Percentiles rank a stretch among this genome's conserved stretches.
Evolutionary conservation across 768 basidiomycete species (phyloP).

Genomic region (Steccherinum ochraceum): DNA sequence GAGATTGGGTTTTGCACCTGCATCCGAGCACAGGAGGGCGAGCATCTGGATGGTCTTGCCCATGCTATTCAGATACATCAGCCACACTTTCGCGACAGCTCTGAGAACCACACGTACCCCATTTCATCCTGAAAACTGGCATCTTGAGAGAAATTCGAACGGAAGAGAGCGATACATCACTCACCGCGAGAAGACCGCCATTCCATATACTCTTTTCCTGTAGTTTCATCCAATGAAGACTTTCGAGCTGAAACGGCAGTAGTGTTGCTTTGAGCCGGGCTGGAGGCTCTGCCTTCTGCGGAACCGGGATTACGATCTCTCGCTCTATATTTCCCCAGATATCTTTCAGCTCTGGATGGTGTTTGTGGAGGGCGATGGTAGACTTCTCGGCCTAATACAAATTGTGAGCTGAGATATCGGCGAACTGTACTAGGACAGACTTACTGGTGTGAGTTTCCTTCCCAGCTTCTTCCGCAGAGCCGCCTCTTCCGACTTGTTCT

Average conservation of each 20-base stretch:
- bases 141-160: slow-evolving; percentile 4
- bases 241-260: slow-evolving; percentile 93
- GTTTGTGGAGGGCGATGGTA: slow-evolving; percentile 50
- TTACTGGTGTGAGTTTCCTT: slow-evolving; percentile 62
- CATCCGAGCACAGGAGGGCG: slow-evolving; percentile 75
- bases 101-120: no score
- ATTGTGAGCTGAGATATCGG: not conserved
- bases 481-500: slow-evolving; percentile 38
- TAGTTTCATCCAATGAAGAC: slow-evolving; percentile 91
- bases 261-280: slow-evolving; percentile 76
- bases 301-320: slow-evolving; percentile 51
- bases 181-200: slow-evolving; percentile 88
- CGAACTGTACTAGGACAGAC: no score
- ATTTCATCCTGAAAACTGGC: slow-evolving; percentile 78
- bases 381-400: slow-evolving; percentile 60
- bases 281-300: slow-evolving; percentile 74
- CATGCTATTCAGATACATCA: slow-evolving; percentile 50
- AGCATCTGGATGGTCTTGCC: slow-evolving; percentile 98
- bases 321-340: slow-evolving; percentile 86
- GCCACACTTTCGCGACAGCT: no score
- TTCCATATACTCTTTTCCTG: slow-evolving; percentile 86
- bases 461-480: slow-evolving; percentile 53
- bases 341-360: slow-evolving; percentile 76
- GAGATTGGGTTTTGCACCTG: slow-evolving; percentile 68
- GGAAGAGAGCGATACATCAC: slow-evolving; percentile 19